Evolutionary conservation across 148 eudicot species (phyloP).

Genomic region (Limonium bicolor): DNA sequence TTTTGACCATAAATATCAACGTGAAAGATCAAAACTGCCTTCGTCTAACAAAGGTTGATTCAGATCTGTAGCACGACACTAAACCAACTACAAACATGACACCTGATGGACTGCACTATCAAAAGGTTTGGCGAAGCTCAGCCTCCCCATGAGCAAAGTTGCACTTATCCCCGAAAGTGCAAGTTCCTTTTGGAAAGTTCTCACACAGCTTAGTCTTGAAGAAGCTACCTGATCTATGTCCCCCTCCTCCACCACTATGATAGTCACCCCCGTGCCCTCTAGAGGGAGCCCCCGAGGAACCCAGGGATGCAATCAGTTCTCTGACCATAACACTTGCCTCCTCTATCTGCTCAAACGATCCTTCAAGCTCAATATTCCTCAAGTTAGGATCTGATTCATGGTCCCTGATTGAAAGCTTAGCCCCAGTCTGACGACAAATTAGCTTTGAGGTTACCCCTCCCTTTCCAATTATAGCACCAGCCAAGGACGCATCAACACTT

Average conservation of each 20-base stretch:
- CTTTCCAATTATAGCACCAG: constrained; percentile 81
- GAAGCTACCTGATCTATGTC: constrained; percentile 19
- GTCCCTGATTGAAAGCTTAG: constrained; percentile 58
- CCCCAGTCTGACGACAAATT: constrained; percentile 67
- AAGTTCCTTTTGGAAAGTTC: constrained; percentile 59
- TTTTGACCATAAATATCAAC: too few relatives aligned
- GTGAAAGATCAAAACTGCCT: too few relatives aligned
- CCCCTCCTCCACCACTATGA: constrained; percentile 10
- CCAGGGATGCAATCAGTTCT: constrained; percentile 43
- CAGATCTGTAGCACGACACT: too few relatives aligned
- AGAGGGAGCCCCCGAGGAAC: constrained; percentile 13
- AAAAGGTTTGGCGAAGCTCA: too few relatives aligned
- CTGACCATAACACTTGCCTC: constrained; percentile 79
- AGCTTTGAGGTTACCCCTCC: constrained; percentile 73
- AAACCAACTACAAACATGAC: too few relatives aligned
- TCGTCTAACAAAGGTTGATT: too few relatives aligned
- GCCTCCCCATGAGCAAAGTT: constrained; percentile 77
- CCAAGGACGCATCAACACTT: constrained; percentile 60
- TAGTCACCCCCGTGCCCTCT: constrained; percentile 9
- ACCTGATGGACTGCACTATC: too few relatives aligned
- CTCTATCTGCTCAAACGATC: constrained; percentile 76
- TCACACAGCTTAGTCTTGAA: constrained; percentile 71
- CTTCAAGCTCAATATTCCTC: constrained; percentile 75
- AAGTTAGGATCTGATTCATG: constrained; percentile 61
- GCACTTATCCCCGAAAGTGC: constrained; percentile 77